Evolutionary conservation across 75 land plant species (phyloP).

Genomic region (Selaginella tamariscina): DNA sequence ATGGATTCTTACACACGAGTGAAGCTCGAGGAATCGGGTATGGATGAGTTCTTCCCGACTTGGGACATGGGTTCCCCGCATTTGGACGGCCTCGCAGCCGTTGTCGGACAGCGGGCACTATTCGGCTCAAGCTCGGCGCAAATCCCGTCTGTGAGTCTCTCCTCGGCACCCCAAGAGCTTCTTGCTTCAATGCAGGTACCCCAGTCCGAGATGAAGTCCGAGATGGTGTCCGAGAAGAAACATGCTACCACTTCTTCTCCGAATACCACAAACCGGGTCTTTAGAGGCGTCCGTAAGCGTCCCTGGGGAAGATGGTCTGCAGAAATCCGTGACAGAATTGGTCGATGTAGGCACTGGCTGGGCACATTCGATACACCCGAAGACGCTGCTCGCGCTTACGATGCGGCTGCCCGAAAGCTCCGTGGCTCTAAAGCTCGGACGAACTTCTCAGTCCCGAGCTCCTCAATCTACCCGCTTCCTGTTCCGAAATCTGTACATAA

Average conservation of each 20-base stretch:
- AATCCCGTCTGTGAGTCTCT: not conserved
- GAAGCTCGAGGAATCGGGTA: too few species aligned
- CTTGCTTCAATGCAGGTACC: not conserved
- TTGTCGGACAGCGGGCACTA: conserved; percentile 45
- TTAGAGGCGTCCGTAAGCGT: conserved; percentile 58
- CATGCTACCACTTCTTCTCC: not conserved
- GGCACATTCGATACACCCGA: conserved; percentile 77
- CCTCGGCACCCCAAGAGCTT: not conserved
- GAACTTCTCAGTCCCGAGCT: conserved; percentile 49
- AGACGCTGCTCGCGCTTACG: conserved; percentile 79
- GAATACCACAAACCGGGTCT: conserved; percentile 13
- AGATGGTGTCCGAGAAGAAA: too few species aligned
- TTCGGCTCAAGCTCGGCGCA: conserved; percentile 23
- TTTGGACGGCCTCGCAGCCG: conserved; percentile 52
- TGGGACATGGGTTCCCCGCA: too few species aligned
- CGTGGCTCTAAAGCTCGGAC: conserved; percentile 68
- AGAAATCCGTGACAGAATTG: conserved; percentile 62
- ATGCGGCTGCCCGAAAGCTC: conserved; percentile 67
- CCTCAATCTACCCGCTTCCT: conserved; percentile 21
- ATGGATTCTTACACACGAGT: too few species aligned
- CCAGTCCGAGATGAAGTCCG: too few species aligned
- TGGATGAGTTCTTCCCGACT: too few species aligned
- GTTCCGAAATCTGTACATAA: too few species aligned
- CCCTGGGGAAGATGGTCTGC: conserved; percentile 83
- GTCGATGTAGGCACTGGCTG: conserved; percentile 74